Evolutionary conservation across 2,329 filamentous ascomycete genomes (phyloP).

Genomic region (Paecilomyces formosus): DNA sequence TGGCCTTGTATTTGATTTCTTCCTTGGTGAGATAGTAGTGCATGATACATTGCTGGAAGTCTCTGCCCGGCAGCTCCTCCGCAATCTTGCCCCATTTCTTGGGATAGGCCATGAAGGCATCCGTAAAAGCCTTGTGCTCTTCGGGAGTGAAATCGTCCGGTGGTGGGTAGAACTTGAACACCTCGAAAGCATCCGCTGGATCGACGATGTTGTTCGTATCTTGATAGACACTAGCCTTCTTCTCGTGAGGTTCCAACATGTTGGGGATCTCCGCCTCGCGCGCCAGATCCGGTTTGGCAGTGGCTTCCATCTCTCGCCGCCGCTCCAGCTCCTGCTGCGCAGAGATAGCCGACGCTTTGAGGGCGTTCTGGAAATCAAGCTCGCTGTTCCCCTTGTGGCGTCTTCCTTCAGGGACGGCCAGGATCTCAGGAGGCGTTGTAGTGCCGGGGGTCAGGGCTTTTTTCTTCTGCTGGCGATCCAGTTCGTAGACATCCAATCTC

Average conservation of each 20-base stretch:
- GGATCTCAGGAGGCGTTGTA: conserved; percentile 23
- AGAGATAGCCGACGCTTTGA: conserved; percentile 41
- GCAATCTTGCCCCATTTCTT: conserved; percentile 48
- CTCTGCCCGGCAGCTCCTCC: conserved; percentile 37
- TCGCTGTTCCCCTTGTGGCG: conserved; percentile 43
- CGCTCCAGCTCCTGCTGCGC: conserved; percentile 41
- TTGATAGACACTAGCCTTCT: conserved; percentile 33
- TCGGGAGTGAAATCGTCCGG: conserved; percentile 41
- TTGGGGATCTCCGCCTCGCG: conserved; percentile 41
- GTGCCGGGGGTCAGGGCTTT: conserved; percentile 29
- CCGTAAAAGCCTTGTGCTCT: conserved; percentile 40
- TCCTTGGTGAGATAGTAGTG: conserved; percentile 47
- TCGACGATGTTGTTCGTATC: conserved; percentile 40
- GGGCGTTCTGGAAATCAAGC: conserved; percentile 41
- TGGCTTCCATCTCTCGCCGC: conserved; percentile 35
- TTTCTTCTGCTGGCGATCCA: conserved; percentile 35
- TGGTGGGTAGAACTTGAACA: conserved; percentile 39
- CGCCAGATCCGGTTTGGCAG: conserved; percentile 35
- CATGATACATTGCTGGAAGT: conserved; percentile 42
- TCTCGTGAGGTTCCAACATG: conserved; percentile 38
- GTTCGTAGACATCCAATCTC: conserved; percentile 34
- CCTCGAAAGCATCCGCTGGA: conserved; percentile 28
- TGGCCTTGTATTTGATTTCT: conserved; percentile 43
- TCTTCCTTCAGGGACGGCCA: conserved; percentile 30
- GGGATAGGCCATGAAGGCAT: conserved; percentile 41